Evolutionary conservation across 2,329 filamentous ascomycete species (phyloP).

Genomic region (Coniosporium tulheliwenetii): DNA sequence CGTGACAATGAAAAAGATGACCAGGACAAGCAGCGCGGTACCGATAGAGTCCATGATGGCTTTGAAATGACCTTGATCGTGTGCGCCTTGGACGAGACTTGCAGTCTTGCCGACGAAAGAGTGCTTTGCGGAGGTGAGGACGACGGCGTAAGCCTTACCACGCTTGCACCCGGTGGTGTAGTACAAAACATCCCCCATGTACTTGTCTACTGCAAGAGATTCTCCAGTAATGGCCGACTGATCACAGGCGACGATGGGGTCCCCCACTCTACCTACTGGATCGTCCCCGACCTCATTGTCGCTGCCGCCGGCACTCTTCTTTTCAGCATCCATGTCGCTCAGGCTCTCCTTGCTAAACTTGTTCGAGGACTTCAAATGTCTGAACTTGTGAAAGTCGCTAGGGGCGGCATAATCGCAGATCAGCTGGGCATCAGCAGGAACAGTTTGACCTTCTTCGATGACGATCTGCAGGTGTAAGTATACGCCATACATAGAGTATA

Average conservation of each 20-base stretch:
- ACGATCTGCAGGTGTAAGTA: conserved; percentile 35
- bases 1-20: conserved; percentile 62
- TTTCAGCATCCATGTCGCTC: conserved; percentile 41
- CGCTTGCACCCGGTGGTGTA: conserved; percentile 74
- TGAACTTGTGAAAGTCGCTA: conserved; percentile 51
- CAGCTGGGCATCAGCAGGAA: conserved; percentile 53
- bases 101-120: conserved; percentile 68
- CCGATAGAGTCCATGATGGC: conserved; percentile 73
- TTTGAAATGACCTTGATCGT: conserved; percentile 68
- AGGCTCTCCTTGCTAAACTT: conserved; percentile 39
- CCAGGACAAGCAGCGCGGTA: conserved; percentile 56
- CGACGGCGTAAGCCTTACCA: conserved; percentile 57
- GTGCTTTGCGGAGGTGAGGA: conserved; percentile 50
- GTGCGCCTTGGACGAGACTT: conserved; percentile 55
- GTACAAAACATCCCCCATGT: conserved; percentile 61
- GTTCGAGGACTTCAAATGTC: conserved; percentile 42
- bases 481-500: neutral
- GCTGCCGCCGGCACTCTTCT: conserved; percentile 8
- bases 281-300: conserved; percentile 33
- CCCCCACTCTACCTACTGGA: conserved; percentile 38
- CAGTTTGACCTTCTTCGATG: conserved; percentile 55
- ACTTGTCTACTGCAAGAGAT: conserved; percentile 64
- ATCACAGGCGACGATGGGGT: conserved; percentile 55
- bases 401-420: conserved; percentile 59
- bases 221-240: conserved; percentile 72